phyloP scores from a whole-genome alignment of 140 eudicot species.

The Oenanthe javanica region DNA sequence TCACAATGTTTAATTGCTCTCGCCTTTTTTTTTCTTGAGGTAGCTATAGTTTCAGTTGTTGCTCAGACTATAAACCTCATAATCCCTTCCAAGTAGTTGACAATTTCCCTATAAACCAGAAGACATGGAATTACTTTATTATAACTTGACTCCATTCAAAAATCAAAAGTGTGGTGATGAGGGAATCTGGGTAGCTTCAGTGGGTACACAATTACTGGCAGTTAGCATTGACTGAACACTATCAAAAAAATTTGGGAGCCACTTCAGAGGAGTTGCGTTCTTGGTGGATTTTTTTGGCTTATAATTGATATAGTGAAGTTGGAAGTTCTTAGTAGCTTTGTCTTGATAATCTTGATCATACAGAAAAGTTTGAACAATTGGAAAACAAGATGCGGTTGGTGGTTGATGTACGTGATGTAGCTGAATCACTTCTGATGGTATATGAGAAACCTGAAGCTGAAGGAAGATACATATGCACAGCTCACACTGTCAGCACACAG shows the following conservation, averaged over 20 bases:
- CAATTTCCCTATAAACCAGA: neutral
- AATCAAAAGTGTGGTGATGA: neutral
- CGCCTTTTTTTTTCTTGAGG: neutral
- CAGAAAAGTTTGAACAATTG: conserved; percentile 4
- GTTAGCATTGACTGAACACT: neutral
- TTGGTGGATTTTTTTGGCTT: neutral
- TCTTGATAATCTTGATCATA: neutral
- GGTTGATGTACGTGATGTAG: conserved; percentile 71
- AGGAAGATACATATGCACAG: conserved; percentile 68
- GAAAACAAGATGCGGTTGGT: conserved; percentile 13
- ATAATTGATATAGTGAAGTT: neutral
- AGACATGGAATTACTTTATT: neutral
- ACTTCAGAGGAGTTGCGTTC: neutral
- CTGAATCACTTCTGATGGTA: conserved; percentile 43
- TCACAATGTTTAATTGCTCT: neutral
- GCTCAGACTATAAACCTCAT: neutral
- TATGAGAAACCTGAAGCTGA: conserved; percentile 52
- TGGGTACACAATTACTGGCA: neutral
- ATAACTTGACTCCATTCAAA: neutral
- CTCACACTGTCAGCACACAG: conserved; percentile 24
- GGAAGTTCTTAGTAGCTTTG: neutral
- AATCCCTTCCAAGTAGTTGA: neutral
- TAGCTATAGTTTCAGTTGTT: neutral
- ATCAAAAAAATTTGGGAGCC: neutral
- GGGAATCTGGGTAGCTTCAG: neutral